Evolutionary conservation across 108 stramenopile species (phyloP).

Genomic region (Stephanodiscus triporus): DNA sequence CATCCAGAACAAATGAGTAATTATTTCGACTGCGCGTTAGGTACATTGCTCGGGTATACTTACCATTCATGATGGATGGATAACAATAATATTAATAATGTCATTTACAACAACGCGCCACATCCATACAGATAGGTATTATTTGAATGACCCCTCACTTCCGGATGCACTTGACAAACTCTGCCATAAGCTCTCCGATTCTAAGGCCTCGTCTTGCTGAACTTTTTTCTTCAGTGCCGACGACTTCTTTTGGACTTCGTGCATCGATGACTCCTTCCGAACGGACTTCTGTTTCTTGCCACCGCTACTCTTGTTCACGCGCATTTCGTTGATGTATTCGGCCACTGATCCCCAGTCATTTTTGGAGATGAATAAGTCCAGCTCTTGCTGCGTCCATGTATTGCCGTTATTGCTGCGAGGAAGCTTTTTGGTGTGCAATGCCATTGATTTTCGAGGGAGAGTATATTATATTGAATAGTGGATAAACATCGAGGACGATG

Average conservation of each 20-base stretch:
- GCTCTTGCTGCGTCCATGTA: constrained; percentile 66
- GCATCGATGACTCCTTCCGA: constrained; percentile 8
- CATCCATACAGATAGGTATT: too few relatives aligned
- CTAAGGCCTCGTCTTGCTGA: not conserved
- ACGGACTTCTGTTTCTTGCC: not conserved
- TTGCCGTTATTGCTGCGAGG: constrained; percentile 13
- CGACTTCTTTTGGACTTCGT: constrained; percentile 23
- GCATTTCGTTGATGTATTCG: constrained; percentile 71
- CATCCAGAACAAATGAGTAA: too few relatives aligned
- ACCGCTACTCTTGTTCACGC: constrained; percentile 27
- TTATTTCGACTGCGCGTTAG: too few relatives aligned
- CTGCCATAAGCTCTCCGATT: constrained; percentile 13
- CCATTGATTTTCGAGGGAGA: constrained; percentile 15
- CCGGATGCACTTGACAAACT: constrained; percentile 8
- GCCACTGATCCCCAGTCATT: constrained; percentile 83
- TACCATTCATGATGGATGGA: not conserved
- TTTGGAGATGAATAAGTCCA: constrained; percentile 78
- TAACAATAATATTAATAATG: too few relatives aligned
- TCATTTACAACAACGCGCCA: too few relatives aligned
- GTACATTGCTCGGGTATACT: too few relatives aligned
- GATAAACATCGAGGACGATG: not conserved
- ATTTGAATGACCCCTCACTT: not conserved
- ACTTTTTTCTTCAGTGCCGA: constrained; percentile 7
- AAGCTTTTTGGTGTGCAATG: not conserved
- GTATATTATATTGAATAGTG: constrained; percentile 8